Evolutionary conservation across 495 filamentous ascomycete species (phyloP).

Genomic region (Penicillium fimorum): DNA sequence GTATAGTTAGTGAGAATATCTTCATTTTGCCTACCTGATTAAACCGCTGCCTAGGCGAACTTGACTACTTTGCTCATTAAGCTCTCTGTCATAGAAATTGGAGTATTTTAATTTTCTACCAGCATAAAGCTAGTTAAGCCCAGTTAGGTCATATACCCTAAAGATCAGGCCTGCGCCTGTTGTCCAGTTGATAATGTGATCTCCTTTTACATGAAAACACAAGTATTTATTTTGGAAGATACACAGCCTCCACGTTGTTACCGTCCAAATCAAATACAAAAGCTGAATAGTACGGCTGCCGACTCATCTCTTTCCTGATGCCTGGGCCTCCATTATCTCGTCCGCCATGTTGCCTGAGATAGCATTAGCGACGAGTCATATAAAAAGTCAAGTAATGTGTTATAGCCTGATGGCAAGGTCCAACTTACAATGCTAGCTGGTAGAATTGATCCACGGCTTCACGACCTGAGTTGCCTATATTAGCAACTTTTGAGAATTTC

Average conservation of each 20-base stretch:
- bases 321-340: constrained; percentile 14
- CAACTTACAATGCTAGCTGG: constrained; percentile 13
- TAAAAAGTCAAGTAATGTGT: background rate
- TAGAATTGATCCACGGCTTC: constrained; percentile 17
- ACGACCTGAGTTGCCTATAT: background rate
- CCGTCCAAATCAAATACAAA: constrained; percentile 15
- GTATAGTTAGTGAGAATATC: too few species aligned
- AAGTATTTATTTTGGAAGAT: background rate
- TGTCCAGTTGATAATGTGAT: too few species aligned
- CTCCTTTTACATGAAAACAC: too few species aligned
- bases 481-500: background rate
- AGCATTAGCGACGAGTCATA: background rate
- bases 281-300: constrained; percentile 16
- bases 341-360: constrained; percentile 9
- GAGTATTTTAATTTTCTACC: too few species aligned
- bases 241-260: constrained; percentile 16
- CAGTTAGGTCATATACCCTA: too few species aligned
- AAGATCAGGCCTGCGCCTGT: too few species aligned
- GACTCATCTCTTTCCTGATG: constrained; percentile 18
- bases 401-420: background rate
- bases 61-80: too few species aligned
- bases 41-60: too few species aligned
- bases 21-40: too few species aligned
- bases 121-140: too few species aligned
- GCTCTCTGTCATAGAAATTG: too few species aligned